These are phyloP conservation scores for Pseudogymnoascus sp. DNA, from an alignment of 2,329 filamentous ascomycete species.

Conservation along the genomic window DNA sequence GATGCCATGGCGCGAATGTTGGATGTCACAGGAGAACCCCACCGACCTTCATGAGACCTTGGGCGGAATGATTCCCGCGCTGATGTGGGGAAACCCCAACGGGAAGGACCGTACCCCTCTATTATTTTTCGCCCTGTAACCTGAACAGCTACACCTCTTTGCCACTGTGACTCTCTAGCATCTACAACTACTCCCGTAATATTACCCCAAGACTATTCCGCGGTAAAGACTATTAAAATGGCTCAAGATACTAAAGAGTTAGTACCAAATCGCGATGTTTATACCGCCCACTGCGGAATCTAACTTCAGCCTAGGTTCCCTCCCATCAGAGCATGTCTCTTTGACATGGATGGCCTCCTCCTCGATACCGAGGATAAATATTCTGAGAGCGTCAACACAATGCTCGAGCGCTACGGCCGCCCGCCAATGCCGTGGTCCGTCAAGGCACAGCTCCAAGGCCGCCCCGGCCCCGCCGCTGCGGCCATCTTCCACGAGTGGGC, in stretches of 20 bases:
- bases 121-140: background rate
- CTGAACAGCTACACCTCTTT: slow-evolving; percentile 1
- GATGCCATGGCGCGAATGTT: slow-evolving; percentile 25
- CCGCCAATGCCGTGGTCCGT: slow-evolving; percentile 83
- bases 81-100: background rate
- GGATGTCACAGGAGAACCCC: background rate
- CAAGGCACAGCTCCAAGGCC: slow-evolving; percentile 68
- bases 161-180: slow-evolving; percentile 1
- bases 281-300: background rate
- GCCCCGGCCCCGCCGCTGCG: slow-evolving; percentile 35
- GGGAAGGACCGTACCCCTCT: slow-evolving; percentile 9
- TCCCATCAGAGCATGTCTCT: slow-evolving; percentile 82
- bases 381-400: slow-evolving; percentile 72
- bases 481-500: slow-evolving; percentile 76
- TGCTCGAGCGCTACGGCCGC: slow-evolving; percentile 69
- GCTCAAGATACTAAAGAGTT: slow-evolving; percentile 10
- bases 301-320: slow-evolving; percentile 52
- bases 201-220: slow-evolving; percentile 2
- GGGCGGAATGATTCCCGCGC: background rate
- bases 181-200: background rate
- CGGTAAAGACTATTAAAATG: background rate
- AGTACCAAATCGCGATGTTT: background rate
- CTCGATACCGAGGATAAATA: slow-evolving; percentile 94
- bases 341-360: slow-evolving; percentile 97
- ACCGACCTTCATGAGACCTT: background rate